phyloP scores from a whole-genome alignment of 768 basidiomycete species.

The Calocybe indica region DNA sequence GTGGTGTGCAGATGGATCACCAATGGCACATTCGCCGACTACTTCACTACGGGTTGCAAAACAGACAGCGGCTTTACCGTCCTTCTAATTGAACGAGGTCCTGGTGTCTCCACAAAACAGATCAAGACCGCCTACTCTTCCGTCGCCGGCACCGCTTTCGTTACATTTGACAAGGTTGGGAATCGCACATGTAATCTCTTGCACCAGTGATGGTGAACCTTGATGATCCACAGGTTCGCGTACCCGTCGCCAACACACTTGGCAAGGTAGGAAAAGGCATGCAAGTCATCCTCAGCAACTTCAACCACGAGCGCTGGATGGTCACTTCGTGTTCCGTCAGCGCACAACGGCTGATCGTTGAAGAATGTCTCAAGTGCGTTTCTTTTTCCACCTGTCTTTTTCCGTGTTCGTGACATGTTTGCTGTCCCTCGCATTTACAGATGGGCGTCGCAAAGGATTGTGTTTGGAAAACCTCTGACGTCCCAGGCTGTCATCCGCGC shows the following conservation, averaged over 20 bases:
- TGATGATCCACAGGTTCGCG: slow-evolving; percentile 42
- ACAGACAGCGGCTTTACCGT: slow-evolving; percentile 77
- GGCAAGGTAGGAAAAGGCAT: slow-evolving; percentile 83
- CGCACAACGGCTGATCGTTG: slow-evolving; percentile 76
- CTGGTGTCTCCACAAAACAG: slow-evolving; percentile 74
- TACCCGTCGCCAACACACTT: slow-evolving; percentile 83
- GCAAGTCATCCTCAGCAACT: slow-evolving; percentile 77
- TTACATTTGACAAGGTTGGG: slow-evolving; percentile 65
- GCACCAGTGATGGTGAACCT: slow-evolving; percentile 2
- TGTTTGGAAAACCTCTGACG: slow-evolving; percentile 83
- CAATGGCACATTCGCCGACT: slow-evolving; percentile 81
- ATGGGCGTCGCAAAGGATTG: slow-evolving; percentile 85
- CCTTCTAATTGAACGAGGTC: slow-evolving; percentile 66
- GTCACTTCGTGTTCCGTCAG: slow-evolving; percentile 65
- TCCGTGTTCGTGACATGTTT: slow-evolving; percentile 3
- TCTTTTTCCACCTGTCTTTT: neutral
- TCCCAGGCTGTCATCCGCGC: slow-evolving; percentile 83
- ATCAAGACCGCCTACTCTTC: slow-evolving; percentile 93
- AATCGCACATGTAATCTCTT: neutral
- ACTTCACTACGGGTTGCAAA: slow-evolving; percentile 74
- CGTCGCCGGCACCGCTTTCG: slow-evolving; percentile 85
- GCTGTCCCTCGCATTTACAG: slow-evolving; percentile 27
- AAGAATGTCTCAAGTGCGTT: slow-evolving; percentile 81
- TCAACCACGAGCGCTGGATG: slow-evolving; percentile 92
- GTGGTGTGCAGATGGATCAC: slow-evolving; percentile 68